Evolutionary conservation across 2,329 filamentous ascomycete genomes (phyloP).

Genomic region (Macroventuria anomochaeta): DNA sequence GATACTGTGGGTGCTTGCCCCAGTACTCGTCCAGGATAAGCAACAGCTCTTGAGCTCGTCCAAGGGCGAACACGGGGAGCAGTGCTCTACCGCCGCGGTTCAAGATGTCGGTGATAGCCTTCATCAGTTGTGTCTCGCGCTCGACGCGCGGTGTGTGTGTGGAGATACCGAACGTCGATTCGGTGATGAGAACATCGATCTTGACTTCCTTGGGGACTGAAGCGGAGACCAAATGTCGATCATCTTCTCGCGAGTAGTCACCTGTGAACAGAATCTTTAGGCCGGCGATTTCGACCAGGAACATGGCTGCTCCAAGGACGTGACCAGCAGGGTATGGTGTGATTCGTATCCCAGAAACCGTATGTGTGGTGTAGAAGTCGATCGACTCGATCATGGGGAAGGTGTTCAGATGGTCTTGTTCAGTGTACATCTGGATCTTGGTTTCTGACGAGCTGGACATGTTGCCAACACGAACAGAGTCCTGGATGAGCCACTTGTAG

Average conservation of each 20-base stretch:
- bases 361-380: slow-evolving; percentile 97
- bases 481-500: slow-evolving; percentile 99
- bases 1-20: slow-evolving; percentile 85
- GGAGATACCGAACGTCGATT: slow-evolving; percentile 95
- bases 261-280: slow-evolving; percentile 97
- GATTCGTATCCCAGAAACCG: slow-evolving; percentile 93
- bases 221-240: slow-evolving; percentile 93
- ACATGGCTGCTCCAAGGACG: slow-evolving; percentile 98
- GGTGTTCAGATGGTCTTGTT: slow-evolving; percentile 92
- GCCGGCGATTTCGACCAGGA: slow-evolving; percentile 94
- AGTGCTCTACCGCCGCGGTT: slow-evolving; percentile 91
- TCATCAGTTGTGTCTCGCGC: slow-evolving; percentile 92
- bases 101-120: slow-evolving; percentile 87
- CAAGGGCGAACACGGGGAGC: slow-evolving; percentile 94
- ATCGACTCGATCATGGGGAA: slow-evolving; percentile 96
- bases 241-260: slow-evolving; percentile 95
- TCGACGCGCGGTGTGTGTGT: slow-evolving; percentile 90
- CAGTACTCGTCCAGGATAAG: slow-evolving; percentile 97
- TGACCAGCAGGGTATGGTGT: slow-evolving; percentile 97
- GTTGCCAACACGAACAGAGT: slow-evolving; percentile 88
- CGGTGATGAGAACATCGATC: slow-evolving; percentile 95
- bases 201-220: slow-evolving; percentile 87
- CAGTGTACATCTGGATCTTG: slow-evolving; percentile 80
- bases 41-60: slow-evolving; percentile 89
- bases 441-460: slow-evolving; percentile 68